Conservation (phyloP, 495 filamentous ascomycete genomes). For the Parachaetomium inaequale region DNA sequence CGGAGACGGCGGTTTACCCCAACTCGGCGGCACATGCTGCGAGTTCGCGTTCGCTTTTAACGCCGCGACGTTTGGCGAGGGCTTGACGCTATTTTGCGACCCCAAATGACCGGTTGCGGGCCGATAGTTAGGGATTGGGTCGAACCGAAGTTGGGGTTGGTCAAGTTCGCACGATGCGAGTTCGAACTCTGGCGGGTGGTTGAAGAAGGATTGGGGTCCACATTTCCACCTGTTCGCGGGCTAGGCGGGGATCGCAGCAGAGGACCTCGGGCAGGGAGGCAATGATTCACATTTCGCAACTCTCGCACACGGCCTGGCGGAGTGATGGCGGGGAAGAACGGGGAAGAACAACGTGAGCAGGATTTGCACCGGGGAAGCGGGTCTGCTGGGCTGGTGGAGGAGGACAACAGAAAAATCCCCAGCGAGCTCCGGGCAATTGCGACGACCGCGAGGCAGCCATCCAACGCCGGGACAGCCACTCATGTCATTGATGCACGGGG, state of each 20-base stretch:
- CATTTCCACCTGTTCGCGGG: not conserved
- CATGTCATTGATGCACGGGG: not conserved
- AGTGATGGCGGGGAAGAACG: too few species aligned
- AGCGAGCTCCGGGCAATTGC: not conserved
- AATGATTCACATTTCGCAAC: too few species aligned
- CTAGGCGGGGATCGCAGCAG: too few species aligned
- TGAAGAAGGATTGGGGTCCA: not conserved
- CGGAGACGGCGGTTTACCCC: not conserved
- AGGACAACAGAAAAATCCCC: not conserved
- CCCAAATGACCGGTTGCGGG: too few species aligned
- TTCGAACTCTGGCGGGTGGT: not conserved
- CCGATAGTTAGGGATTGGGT: too few species aligned
- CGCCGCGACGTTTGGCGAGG: too few species aligned
- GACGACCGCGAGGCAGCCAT: not conserved
- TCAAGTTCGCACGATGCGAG: not conserved
- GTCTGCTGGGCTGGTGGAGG: not conserved
- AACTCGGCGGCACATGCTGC: too few species aligned
- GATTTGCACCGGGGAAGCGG: not conserved
- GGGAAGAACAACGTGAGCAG: not conserved
- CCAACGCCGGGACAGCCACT: not conserved
- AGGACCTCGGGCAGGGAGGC: too few species aligned
- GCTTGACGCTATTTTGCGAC: too few species aligned
- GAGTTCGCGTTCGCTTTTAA: too few species aligned
- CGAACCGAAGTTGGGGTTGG: not conserved
- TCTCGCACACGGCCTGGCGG: too few species aligned